Base-by-base conservation (phyloP, 345 rosid species). In the Citrus glauca region DNA sequence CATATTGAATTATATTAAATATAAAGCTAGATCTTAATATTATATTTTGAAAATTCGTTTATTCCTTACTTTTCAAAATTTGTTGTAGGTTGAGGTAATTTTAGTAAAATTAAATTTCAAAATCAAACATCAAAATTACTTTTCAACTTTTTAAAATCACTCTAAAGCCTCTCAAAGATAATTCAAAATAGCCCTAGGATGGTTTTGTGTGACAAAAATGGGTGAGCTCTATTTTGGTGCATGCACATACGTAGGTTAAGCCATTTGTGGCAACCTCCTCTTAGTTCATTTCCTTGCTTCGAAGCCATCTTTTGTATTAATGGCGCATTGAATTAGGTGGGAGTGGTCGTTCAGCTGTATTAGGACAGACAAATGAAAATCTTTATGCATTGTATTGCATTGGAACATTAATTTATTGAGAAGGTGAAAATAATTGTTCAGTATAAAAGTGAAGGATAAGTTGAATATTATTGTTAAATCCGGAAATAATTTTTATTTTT, bases 1-100 rank as follows among this genome's bases (percentile, higher is more conserved):
- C 0, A 11, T 11, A 2, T 40, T 2, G 13, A 42, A 10, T 45
- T 45, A 45, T 45, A 13, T 45, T 45, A 45, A 45, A 1, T 13
- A 45, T 11, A 45, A 13, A 45, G 13, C 0, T 45, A 45, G 50
- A 13, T 11, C 17, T 3, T 45, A 45, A 45, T 13, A 45, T 45
- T 13, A 45, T 45, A 45, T 3, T 45, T 45, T 13, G 1, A 45
- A 11, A 45, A 45, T 0, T 0, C 1, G 1, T 3, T 45, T 0
- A 0, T 45, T 45, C 1, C 0, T 0, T 45, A 45, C 0, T 3
- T 45, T 45, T 3, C 0, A 11, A 45, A 45, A 45, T 45, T 0
- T 45, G 1, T 0, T 13, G 5, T 45, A 3, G 1, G 17, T 1
- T 45, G 2, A 42, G 50, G 4, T 42, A 3, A 2, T 42, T 11